Percentiles rank a stretch among this genome's conserved stretches.
Evolutionary conservation across 2,329 filamentous ascomycete genomes (phyloP).

Genomic region (Pyrenochaeta sp.): DNA sequence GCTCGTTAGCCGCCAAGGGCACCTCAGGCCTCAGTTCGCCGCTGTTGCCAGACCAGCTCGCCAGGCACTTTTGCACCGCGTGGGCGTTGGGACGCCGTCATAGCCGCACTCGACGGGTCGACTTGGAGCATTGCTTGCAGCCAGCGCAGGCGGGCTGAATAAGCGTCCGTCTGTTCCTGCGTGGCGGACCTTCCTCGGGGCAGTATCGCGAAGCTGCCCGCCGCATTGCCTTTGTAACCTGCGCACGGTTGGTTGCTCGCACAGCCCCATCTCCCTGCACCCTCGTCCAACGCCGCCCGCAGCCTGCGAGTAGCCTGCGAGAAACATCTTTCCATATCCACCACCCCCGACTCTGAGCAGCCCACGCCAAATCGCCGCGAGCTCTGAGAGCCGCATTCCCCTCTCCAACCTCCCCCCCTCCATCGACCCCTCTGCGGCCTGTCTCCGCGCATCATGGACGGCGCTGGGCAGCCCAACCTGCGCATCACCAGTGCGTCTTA

Average conservation of each 20-base stretch:
- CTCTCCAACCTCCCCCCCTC: conserved; percentile 10
- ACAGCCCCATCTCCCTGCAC: conserved; percentile 39
- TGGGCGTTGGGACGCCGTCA: not conserved
- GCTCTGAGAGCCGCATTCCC: conserved; percentile 43
- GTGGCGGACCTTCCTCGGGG: conserved; percentile 23
- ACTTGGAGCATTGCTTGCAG: conserved; percentile 7
- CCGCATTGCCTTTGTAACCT: conserved; percentile 32
- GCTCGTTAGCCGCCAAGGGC: conserved; percentile 21
- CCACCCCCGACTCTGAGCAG: conserved; percentile 1
- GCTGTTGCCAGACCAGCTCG: conserved; percentile 10
- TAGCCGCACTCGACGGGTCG: conserved; percentile 5
- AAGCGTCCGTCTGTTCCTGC: conserved; percentile 22
- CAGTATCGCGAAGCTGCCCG: conserved; percentile 23
- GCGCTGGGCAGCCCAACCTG: conserved; percentile 74
- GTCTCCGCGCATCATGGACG: conserved; percentile 51
- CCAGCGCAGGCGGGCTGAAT: conserved; percentile 30
- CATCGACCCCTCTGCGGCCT: not conserved
- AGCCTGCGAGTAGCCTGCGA: conserved; percentile 12
- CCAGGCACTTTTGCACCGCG: conserved; percentile 4
- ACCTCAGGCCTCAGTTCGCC: conserved; percentile 7
- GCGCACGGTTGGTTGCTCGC: conserved; percentile 33
- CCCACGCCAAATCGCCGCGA: conserved; percentile 22
- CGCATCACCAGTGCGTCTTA: conserved; percentile 83
- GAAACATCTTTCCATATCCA: not conserved
- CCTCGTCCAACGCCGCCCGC: conserved; percentile 29